Evolutionary conservation across 441 rosid species (phyloP).

Genomic region (Macaranga tanarius): DNA sequence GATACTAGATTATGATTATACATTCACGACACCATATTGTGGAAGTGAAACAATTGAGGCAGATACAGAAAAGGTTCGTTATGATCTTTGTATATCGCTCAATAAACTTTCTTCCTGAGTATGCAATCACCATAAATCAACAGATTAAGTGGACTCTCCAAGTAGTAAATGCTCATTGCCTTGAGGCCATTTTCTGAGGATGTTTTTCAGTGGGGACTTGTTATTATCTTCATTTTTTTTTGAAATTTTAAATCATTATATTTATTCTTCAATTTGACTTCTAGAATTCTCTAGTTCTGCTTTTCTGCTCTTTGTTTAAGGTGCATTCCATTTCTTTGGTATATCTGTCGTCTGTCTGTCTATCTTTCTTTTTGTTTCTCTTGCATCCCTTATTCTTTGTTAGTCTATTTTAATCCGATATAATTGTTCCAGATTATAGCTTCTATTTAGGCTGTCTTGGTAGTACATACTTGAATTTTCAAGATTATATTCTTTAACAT

Average conservation of each 20-base stretch:
- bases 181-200: background rate
- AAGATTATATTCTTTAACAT: background rate
- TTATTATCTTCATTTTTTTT: background rate
- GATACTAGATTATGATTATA: conserved; percentile 95
- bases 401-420: background rate
- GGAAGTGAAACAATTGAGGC: conserved; percentile 69
- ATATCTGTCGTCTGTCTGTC: background rate
- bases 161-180: background rate
- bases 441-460: background rate
- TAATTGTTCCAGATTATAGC: background rate
- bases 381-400: background rate
- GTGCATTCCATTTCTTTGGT: background rate
- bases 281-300: background rate
- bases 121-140: background rate
- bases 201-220: no score
- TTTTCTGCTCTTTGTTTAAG: background rate
- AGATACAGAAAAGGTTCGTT: conserved; percentile 44
- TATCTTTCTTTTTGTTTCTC: background rate
- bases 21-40: conserved; percentile 85
- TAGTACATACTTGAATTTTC: background rate
- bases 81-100: background rate
- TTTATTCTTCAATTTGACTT: background rate
- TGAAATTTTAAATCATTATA: background rate
- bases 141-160: background rate
- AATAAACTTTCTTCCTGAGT: background rate